Conservation (phyloP, 345 rosid genomes). For the Chamaenerion angustifolium region DNA sequence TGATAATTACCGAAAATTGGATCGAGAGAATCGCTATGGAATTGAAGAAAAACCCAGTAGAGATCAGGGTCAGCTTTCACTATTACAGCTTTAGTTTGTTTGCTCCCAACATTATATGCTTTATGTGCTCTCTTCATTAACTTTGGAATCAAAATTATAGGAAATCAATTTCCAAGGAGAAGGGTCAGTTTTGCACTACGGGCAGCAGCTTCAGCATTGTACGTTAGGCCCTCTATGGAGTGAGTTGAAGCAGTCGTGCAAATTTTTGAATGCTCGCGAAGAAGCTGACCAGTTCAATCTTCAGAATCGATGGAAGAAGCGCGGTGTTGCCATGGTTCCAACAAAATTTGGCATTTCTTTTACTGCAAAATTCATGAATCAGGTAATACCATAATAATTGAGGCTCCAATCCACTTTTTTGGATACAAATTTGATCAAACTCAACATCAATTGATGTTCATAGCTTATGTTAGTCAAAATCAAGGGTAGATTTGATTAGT, state of each 20-base stretch:
- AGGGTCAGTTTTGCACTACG: constrained; percentile 71
- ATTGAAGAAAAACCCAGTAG: constrained; percentile 67
- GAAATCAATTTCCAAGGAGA: constrained; percentile 91
- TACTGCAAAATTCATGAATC: constrained; percentile 66
- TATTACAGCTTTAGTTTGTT: constrained; percentile 5
- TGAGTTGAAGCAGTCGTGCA: constrained; percentile 54
- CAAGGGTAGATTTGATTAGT: background rate
- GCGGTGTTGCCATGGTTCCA: constrained; percentile 87
- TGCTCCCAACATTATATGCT: background rate
- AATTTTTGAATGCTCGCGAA: constrained; percentile 46
- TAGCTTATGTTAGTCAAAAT: no score
- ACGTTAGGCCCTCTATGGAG: constrained; percentile 61
- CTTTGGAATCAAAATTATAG: constrained; percentile 18
- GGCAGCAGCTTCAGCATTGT: constrained; percentile 60
- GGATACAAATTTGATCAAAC: no score
- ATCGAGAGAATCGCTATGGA: constrained; percentile 72
- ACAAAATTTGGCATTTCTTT: constrained; percentile 92
- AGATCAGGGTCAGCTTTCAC: constrained; percentile 45
- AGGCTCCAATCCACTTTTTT: no score
- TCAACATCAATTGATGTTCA: no score
- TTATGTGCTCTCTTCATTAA: constrained; percentile 1
- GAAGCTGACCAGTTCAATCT: constrained; percentile 51
- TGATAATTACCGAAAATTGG: constrained; percentile 94
- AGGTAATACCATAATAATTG: constrained; percentile 23
- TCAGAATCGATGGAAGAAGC: constrained; percentile 84